Percentiles rank a stretch among this genome's conserved stretches.
phyloP scores from a whole-genome alignment of 345 rosid genomes.

The Salix caprea region DNA sequence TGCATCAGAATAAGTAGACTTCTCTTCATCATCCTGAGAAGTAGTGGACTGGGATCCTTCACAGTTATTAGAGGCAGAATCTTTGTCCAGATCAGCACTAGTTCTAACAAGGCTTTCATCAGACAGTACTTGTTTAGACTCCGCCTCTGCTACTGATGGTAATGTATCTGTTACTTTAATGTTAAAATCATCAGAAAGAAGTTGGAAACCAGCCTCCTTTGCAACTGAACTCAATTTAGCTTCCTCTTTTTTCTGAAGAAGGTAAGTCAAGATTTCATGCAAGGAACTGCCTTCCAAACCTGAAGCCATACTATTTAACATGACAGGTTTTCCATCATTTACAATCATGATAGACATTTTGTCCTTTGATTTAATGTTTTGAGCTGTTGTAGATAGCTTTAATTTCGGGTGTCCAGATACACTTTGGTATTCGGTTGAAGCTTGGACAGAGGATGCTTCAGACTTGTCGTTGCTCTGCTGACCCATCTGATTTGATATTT shows the following conservation, averaged over 20 bases:
- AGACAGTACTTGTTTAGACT: conserved; percentile 36
- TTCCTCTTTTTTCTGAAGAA: conserved; percentile 63
- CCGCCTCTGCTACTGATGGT: conserved; percentile 38
- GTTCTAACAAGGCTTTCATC: conserved; percentile 29
- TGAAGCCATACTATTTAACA: conserved; percentile 45
- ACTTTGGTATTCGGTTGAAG: conserved; percentile 28
- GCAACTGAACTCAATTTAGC: conserved; percentile 66
- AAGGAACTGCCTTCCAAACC: conserved; percentile 62
- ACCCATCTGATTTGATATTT: conserved; percentile 25
- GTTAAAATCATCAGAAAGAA: conserved; percentile 67
- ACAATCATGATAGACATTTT: conserved; percentile 67
- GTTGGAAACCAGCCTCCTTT: conserved; percentile 79
- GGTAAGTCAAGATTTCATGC: conserved; percentile 56
- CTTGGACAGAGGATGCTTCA: conserved; percentile 33
- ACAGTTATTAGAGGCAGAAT: conserved; percentile 27
- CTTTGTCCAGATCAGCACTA: conserved; percentile 26
- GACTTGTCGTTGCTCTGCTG: conserved; percentile 28
- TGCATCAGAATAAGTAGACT: conserved; percentile 23
- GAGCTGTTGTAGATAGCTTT: conserved; percentile 34
- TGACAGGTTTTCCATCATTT: conserved; percentile 56
- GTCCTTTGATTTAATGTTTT: conserved; percentile 46
- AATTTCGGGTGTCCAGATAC: conserved; percentile 42
- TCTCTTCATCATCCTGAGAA: conserved; percentile 30
- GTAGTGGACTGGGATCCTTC: conserved; percentile 29
- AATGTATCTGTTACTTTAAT: conserved; percentile 39